Percentiles rank a stretch among this genome's conserved stretches.
phyloP scores from a whole-genome alignment of 805 yeast species.

The Pichia manshurica region DNA sequence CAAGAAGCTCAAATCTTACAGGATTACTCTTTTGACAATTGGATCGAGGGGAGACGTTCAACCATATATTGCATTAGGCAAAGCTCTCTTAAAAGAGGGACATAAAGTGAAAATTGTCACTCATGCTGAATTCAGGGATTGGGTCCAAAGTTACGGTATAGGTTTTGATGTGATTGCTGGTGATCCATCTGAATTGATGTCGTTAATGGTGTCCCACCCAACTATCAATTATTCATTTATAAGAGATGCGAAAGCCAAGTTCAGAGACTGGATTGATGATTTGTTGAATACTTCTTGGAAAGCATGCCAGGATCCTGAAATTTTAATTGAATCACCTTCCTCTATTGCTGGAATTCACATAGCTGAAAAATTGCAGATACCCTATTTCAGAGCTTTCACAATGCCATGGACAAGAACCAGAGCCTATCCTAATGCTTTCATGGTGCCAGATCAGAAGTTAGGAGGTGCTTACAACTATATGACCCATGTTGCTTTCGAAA shows the following conservation, averaged over 20 bases:
- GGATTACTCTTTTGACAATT: constrained; percentile 72
- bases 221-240: constrained; percentile 76
- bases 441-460: constrained; percentile 87
- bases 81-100: constrained; percentile 73
- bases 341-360: constrained; percentile 95
- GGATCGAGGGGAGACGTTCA: constrained; percentile 98
- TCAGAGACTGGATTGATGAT: constrained; percentile 78
- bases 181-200: constrained; percentile 87
- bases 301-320: constrained; percentile 78
- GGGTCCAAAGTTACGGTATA: constrained; percentile 66
- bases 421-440: constrained; percentile 94
- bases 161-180: constrained; percentile 78
- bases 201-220: constrained; percentile 88
- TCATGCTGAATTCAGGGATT: constrained; percentile 71
- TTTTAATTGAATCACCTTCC: constrained; percentile 90
- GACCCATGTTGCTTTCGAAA: constrained; percentile 91
- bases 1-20: constrained; percentile 50
- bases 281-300: constrained; percentile 71
- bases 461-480: constrained; percentile 91
- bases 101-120: constrained; percentile 82
- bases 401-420: constrained; percentile 98
- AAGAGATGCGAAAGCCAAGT: constrained; percentile 74
- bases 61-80: constrained; percentile 88
- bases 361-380: constrained; percentile 85
- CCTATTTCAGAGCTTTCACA: constrained; percentile 91